phyloP scores from a whole-genome alignment of 73 alveolate species.

The Paramecium tetraurelia region DNA sequence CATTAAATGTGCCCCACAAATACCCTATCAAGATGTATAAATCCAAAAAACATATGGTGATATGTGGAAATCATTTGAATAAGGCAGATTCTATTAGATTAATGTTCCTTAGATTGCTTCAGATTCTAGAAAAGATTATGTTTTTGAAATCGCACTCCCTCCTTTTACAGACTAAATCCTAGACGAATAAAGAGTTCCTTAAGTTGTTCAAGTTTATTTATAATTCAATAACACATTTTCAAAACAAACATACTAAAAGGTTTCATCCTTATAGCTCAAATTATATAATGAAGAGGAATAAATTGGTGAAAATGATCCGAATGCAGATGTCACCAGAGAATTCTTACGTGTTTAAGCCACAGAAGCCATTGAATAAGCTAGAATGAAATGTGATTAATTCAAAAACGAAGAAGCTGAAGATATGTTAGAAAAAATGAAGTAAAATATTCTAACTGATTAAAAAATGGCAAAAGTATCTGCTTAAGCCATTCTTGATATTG shows the following conservation, averaged over 20 bases:
- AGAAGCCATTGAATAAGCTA: conserved; percentile 63
- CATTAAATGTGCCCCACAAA: neutral
- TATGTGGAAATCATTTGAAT: conserved; percentile 33
- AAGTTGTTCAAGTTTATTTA: neutral
- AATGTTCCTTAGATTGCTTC: conserved; percentile 6
- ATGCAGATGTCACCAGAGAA: conserved; percentile 55
- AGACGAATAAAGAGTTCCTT: neutral
- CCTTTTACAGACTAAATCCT: neutral
- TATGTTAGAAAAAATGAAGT: neutral
- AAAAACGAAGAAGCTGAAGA: neutral
- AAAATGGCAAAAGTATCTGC: neutral
- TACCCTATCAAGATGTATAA: neutral
- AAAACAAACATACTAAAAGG: neutral
- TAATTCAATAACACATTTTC: neutral
- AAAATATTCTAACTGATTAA: neutral
- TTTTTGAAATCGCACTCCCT: conserved; percentile 47
- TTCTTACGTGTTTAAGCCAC: conserved; percentile 65
- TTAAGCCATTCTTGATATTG: neutral
- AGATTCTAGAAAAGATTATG: conserved; percentile 42
- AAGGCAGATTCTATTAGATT: conserved; percentile 11
- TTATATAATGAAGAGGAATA: conserved; percentile 48
- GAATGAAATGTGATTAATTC: neutral
- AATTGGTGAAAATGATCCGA: conserved; percentile 53
- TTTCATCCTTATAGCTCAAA: neutral
- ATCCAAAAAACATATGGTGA: conserved; percentile 54